phyloP scores from a whole-genome alignment of 2,329 filamentous ascomycete species.

The Tolypocladium pustulatum region DNA sequence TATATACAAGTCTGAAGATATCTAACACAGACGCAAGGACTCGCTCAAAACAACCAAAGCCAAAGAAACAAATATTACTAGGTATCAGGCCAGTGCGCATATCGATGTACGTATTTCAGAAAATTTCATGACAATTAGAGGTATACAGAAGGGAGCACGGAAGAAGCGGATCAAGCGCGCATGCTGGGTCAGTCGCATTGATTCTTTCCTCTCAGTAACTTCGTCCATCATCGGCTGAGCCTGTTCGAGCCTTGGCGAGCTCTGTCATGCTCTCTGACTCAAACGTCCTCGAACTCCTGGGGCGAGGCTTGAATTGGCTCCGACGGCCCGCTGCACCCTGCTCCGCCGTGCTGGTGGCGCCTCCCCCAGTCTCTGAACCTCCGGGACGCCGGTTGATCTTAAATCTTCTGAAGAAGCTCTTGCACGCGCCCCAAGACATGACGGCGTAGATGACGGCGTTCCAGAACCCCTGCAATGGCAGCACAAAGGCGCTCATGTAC shows the following conservation, averaged over 20 bases:
- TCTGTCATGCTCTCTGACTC: conserved; percentile 43
- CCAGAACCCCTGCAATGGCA: conserved; percentile 79
- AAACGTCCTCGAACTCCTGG: conserved; percentile 21
- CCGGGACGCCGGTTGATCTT: conserved; percentile 14
- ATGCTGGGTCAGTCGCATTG: background rate
- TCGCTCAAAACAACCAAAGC: background rate
- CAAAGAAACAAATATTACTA: background rate
- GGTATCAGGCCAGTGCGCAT: background rate
- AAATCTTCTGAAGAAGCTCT: conserved; percentile 32
- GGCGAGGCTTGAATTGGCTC: conserved; percentile 19
- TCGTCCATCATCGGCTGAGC: conserved; percentile 20
- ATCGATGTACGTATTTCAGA: background rate
- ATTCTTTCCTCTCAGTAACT: background rate
- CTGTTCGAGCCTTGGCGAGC: conserved; percentile 28
- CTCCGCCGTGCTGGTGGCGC: conserved; percentile 11
- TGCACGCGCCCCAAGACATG: conserved; percentile 57
- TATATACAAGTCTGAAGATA: background rate
- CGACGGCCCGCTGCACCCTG: background rate
- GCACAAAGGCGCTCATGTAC: conserved; percentile 60
- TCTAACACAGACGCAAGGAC: background rate
- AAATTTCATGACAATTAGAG: background rate
- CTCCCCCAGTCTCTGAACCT: conserved; percentile 23
- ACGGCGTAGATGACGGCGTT: conserved; percentile 68
- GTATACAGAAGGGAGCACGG: background rate
- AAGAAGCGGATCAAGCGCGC: background rate